Evolutionary conservation across 495 filamentous ascomycete genomes (phyloP), one percentile per base, ranked within the genome.

Genomic region (Tuber aestivum): DNA sequence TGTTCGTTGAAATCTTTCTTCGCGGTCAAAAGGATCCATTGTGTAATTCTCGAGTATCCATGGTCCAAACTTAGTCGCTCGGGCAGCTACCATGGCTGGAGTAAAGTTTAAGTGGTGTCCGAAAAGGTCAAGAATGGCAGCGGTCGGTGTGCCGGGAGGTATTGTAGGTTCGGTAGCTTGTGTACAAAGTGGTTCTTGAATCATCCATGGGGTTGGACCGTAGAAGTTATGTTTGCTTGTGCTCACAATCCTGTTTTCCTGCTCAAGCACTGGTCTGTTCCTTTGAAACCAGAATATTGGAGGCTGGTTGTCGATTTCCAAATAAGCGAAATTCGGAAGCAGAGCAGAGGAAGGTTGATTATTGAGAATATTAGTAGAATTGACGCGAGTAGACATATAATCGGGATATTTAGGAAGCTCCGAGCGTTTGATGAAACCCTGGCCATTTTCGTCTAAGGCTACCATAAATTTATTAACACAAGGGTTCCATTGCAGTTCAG

Each of bases 401-500:
- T 0, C 0, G 9, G 27, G 27, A 35, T 20, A 8, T 16, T 0
- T 0, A 14, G 5, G 56, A 4, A 2, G 3, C 14, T 18, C 56
- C 27, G 16, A 7, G 56, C 27, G 1, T 18, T 35, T 65, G 56
- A 65, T 20, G 14, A 32, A 65, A 65, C 56, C 56, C 56, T 65
- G 56, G 12, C 56, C 56, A 35, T 65, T 65, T 65, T 65, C 56
- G 56, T 65, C 56, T 12, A 65, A 1, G 56, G 14, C 3, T 35
- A 65, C 56, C 56, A 65, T 35, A 35, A 65, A 6, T 65, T 65
- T 65, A 65, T 65, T 65, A 14, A 65, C 27, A 32, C 5, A 0
- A 4, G 3, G 56, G 20, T 65, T 35, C 56, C 56, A 65, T 65
- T 35, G 27, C 32, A 20, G 35, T 65, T 20, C 14, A 35, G 56